Percentiles rank a stretch among this genome's conserved stretches.
These are phyloP conservation scores for Butyriboletus loyo DNA, from an alignment of 768 basidiomycete genomes.

Conservation along the genomic window DNA sequence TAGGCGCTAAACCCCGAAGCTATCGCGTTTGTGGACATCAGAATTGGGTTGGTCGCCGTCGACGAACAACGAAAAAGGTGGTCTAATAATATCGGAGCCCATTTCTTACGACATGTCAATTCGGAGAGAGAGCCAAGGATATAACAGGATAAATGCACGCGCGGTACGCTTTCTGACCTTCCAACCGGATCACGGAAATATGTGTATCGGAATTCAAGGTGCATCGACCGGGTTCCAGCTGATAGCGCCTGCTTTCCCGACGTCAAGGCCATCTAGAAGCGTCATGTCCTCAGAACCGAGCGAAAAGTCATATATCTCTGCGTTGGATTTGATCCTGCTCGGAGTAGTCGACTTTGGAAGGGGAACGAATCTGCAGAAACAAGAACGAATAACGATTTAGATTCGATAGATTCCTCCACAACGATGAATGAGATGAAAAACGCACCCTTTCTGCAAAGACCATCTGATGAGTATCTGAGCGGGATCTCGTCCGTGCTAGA, in stretches of 20 bases:
- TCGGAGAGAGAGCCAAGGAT: not conserved
- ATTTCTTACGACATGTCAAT: not conserved
- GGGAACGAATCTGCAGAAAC: conserved; percentile 59
- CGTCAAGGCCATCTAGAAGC: conserved; percentile 64
- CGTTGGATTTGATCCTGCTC: conserved; percentile 68
- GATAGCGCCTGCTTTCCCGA: conserved; percentile 67
- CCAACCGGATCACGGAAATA: not conserved
- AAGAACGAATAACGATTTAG: not conserved
- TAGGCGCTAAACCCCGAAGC: too few species aligned
- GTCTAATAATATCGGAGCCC: too few species aligned
- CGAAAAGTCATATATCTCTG: conserved; percentile 73
- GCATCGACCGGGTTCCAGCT: conserved; percentile 82
- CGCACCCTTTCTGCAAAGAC: conserved; percentile 83
- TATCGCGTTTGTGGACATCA: too few species aligned
- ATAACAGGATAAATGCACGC: not conserved
- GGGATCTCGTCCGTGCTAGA: conserved; percentile 55
- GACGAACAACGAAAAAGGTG: not conserved
- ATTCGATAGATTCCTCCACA: not conserved
- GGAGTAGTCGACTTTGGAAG: conserved; percentile 80
- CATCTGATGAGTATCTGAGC: conserved; percentile 87
- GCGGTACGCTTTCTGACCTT: not conserved
- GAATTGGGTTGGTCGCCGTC: not conserved
- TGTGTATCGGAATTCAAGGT: conserved; percentile 23
- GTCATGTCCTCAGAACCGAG: conserved; percentile 63
- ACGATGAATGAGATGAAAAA: conserved; percentile 8